Evolutionary conservation across 1,139 yeast species (phyloP).

Genomic region (Casaregolazyma suthepensis): DNA sequence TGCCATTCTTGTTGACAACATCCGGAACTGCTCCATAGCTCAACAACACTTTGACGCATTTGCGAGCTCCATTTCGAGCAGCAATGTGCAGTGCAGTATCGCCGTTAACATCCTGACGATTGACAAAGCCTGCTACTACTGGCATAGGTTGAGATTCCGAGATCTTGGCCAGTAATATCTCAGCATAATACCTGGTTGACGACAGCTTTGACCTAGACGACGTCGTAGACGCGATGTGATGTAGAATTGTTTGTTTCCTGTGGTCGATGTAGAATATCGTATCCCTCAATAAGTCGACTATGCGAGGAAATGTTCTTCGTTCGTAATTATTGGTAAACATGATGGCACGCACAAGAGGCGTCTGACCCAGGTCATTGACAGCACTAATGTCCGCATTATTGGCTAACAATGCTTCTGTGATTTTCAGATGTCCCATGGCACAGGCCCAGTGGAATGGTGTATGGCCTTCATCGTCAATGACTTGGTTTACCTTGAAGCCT

Average conservation of each 20-base stretch:
- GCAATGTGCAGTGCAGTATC: constrained; percentile 85
- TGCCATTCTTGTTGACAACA: constrained; percentile 63
- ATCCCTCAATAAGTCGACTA: constrained; percentile 62
- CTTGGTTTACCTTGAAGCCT: constrained; percentile 75
- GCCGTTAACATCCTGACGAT: constrained; percentile 76
- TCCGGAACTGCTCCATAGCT: constrained; percentile 69
- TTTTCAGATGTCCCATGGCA: constrained; percentile 74
- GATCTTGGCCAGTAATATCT: constrained; percentile 63
- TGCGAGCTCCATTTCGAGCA: constrained; percentile 66
- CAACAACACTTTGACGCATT: constrained; percentile 65
- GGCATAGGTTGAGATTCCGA: constrained; percentile 53
- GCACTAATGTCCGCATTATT: constrained; percentile 73
- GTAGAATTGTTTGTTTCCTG: constrained; percentile 64
- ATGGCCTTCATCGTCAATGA: constrained; percentile 94
- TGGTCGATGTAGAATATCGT: constrained; percentile 63
- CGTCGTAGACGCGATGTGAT: constrained; percentile 70
- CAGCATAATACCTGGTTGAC: constrained; percentile 77
- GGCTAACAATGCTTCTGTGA: constrained; percentile 63
- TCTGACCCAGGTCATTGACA: constrained; percentile 71
- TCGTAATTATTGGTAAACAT: constrained; percentile 87
- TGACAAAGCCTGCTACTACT: constrained; percentile 50
- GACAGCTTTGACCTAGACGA: constrained; percentile 56
- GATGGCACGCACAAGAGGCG: constrained; percentile 75
- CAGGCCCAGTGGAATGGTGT: constrained; percentile 97
- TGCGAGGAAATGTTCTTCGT: constrained; percentile 62